Base-by-base conservation (phyloP, 208 protist species). In the Crithidia thermophila region DNA sequence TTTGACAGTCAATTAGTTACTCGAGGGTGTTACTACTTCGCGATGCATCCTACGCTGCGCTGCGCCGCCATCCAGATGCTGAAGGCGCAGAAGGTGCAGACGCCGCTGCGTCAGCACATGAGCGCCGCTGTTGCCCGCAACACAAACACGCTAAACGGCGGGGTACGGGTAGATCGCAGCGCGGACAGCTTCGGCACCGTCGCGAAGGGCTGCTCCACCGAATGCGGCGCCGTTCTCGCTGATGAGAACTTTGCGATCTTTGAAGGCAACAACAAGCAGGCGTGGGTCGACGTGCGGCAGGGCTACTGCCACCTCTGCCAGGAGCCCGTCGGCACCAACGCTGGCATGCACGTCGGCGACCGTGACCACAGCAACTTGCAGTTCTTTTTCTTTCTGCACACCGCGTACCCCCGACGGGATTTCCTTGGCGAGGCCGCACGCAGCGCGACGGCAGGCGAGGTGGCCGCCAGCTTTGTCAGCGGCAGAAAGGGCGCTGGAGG, bases 291-390 rank as follows among this genome's bases (percentile, higher is more conserved):
- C 57, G 30, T 82, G 0, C 70, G 77, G 50, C 68, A 53, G 0
- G 82, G 85, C 16, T 94, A 79, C 75, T 95, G 90, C 52, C 82
- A 93, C 75, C 65, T 95, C 11, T 95, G 90, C 47, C 85, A 94
- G 61, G 87, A 95, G 69, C 85, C 90, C 4, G 42, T 95, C 13
- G 85, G 85, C 36, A 77, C 64, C 23, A 87, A 83, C 27, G 51
- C 67, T 23, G 77, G 79, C 14, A 51, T 83, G 11, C 90, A 95
- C 67, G 64, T 87, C 51, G 79, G 87, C 34, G 87, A 93, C 55
- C 73, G 90, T 14, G 90, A 95, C 55, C 90, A 95, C 80, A 91
- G 78, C 18, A 90, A 82, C 47, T 42, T 92, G 62, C 87, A 91
- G 57, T 91, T 88, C 33, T 95, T 95, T 65, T 71, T 95, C 11